Evolutionary conservation across 805 yeast species (phyloP), one percentile per base, ranked within the genome.

Genomic region (Isabelozyma rhagii): DNA sequence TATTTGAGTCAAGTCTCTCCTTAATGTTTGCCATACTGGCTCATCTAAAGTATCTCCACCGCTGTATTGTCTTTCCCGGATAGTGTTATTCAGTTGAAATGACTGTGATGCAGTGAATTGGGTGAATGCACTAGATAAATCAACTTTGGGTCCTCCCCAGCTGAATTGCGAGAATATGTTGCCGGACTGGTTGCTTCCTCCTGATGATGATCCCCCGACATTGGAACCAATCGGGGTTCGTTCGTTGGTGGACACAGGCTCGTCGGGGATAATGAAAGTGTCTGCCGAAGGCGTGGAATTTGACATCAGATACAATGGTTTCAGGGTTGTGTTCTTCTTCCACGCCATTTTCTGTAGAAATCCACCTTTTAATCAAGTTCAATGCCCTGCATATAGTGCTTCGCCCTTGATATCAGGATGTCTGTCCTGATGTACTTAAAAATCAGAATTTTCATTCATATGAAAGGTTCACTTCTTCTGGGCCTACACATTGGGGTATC

Each of bases 11-110:
- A 72, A 50, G 51, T 74, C 79, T 48, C 78, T 57, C 29, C 60
- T 59, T 53, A 85, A 64, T 0, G 91, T 85, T 31, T 74, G 68
- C 59, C 71, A 61, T 8, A 85, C 85, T 0, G 90, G 88, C 65
- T 85, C 91, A 59, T 85, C 89, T 10, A 85, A 66, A 2, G 91
- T 85, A 59, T 85, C 87, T 28, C 88, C 87, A 2, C 90, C 90
- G 17, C 82, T 62, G 59, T 77, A 83, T 53, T 80, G 84, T 44
- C 81, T 69, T 59, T 81, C 85, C 43, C 61, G 57, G 39, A 71
- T 58, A 38, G 57, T 62, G 50, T 59, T 64, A 48, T 59, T 59
- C 3, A 55, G 62, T 3, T 57, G 50, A 46, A 59, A 54, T 4
- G 57, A 50, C 31, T 52, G 55, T 8, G 58, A 52, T 5, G 54